A percentile compares a stretch with the other conserved stretches of the same genome.
Conservation (phyloP, 768 basidiomycete genomes). For the Multifurca ochricompacta region DNA sequence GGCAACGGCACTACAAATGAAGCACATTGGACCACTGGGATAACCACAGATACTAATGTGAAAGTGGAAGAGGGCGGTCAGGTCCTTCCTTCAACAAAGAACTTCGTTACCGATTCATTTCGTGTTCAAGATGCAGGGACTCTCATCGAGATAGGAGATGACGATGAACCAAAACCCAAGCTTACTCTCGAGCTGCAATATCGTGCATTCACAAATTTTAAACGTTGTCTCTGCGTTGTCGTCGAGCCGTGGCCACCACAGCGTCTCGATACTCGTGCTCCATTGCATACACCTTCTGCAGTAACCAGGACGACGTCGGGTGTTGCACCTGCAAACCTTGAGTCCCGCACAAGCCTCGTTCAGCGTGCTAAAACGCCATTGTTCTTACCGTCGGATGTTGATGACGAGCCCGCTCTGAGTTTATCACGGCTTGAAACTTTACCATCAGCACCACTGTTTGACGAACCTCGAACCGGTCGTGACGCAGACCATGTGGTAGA, state of each 20-base stretch:
- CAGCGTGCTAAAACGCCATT: slow-evolving; percentile 53
- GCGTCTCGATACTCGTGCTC: slow-evolving; percentile 30
- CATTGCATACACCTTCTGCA: slow-evolving; percentile 28
- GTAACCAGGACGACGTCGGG: slow-evolving; percentile 28
- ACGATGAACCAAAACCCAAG: slow-evolving; percentile 65
- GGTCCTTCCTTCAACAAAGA: background rate
- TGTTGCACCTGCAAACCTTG: slow-evolving; percentile 30
- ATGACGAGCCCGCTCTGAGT: slow-evolving; percentile 36
- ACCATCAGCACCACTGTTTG: slow-evolving; percentile 39
- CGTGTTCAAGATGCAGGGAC: slow-evolving; percentile 27
- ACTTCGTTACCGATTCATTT: background rate
- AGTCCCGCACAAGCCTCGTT: slow-evolving; percentile 19
- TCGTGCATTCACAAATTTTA: slow-evolving; percentile 61
- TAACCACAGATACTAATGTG: background rate
- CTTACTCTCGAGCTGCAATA: slow-evolving; percentile 58
- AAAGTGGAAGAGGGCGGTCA: slow-evolving; percentile 8
- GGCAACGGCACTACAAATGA: background rate
- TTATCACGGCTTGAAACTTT: slow-evolving; percentile 26
- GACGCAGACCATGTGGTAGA: slow-evolving; percentile 29
- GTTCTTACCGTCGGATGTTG: slow-evolving; percentile 65
- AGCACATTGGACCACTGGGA: background rate
- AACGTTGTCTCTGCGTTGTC: slow-evolving; percentile 71
- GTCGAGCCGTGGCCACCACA: slow-evolving; percentile 73
- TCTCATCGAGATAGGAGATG: slow-evolving; percentile 44
- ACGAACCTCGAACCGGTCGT: slow-evolving; percentile 24